A percentile compares a stretch with the other conserved stretches of the same genome.
Evolutionary conservation across 2,329 filamentous ascomycete genomes (phyloP).

Genomic region (Dothiorella sarmentorum): DNA sequence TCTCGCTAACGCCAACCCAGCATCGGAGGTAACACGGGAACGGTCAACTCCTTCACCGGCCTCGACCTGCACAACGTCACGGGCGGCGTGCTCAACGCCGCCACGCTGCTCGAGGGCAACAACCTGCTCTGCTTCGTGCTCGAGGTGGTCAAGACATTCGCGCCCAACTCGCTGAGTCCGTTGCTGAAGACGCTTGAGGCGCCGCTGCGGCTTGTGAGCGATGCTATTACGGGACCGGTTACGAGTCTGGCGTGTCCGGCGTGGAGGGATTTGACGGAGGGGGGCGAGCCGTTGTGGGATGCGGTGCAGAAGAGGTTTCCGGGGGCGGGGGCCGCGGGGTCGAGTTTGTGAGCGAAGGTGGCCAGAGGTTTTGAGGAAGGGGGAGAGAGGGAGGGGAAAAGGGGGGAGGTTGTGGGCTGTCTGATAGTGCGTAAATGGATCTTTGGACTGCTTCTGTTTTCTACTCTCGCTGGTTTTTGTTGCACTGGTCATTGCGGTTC

Average conservation of each 20-base stretch:
- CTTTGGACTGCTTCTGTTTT: too few relatives aligned
- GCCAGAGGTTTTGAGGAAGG: not conserved
- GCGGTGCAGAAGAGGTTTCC: slow-evolving; percentile 3
- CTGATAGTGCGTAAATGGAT: too few relatives aligned
- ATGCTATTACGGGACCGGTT: slow-evolving; percentile 24
- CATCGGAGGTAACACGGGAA: slow-evolving; percentile 53
- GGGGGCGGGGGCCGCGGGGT: not conserved
- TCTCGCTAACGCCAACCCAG: not conserved
- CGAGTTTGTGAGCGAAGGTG: slow-evolving; percentile 10
- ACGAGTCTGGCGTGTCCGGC: slow-evolving; percentile 27
- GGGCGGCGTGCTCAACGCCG: slow-evolving; percentile 37
- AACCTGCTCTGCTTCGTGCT: slow-evolving; percentile 38
- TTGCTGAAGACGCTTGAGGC: slow-evolving; percentile 27
- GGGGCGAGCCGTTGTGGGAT: slow-evolving; percentile 17
- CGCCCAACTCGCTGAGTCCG: slow-evolving; percentile 33
- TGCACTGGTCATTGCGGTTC: too few relatives aligned
- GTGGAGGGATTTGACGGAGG: slow-evolving; percentile 23
- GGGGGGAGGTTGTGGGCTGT: too few relatives aligned
- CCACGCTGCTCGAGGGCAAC: slow-evolving; percentile 38
- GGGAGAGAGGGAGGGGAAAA: not conserved
- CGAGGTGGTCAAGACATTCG: slow-evolving; percentile 33
- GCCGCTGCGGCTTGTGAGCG: slow-evolving; percentile 25
- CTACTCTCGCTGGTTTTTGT: too few relatives aligned
- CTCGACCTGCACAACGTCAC: slow-evolving; percentile 44
- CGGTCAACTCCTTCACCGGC: slow-evolving; percentile 50